phyloP scores from a whole-genome alignment of 2,329 filamentous ascomycete species.

The Aspergillus intermedius region DNA sequence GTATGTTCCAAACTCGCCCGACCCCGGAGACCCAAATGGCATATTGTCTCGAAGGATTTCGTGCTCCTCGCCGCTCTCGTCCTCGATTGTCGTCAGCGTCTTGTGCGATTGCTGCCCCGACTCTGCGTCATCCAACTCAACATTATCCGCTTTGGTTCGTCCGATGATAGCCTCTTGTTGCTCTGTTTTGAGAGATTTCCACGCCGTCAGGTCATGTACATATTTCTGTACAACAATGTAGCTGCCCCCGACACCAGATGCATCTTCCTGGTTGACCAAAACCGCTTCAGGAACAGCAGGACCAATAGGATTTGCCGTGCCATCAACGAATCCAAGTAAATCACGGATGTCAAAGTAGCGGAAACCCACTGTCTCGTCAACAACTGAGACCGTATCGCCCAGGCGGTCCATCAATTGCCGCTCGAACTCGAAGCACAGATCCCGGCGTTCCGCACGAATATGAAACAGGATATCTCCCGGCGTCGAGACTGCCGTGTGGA shows the following conservation, averaged over 20 bases:
- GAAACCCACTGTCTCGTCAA: conserved; percentile 52
- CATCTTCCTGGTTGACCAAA: conserved; percentile 37
- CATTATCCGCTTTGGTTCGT: conserved; percentile 52
- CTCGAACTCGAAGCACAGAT: conserved; percentile 55
- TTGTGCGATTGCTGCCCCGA: conserved; percentile 45
- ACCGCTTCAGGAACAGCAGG: conserved; percentile 38
- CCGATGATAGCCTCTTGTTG: conserved; percentile 53
- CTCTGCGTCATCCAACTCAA: conserved; percentile 49
- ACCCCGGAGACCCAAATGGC: conserved; percentile 52
- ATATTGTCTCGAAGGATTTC: conserved; percentile 55
- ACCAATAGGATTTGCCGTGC: conserved; percentile 53
- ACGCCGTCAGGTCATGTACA: conserved; percentile 46
- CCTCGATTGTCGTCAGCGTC: conserved; percentile 49
- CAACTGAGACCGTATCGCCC: conserved; percentile 42
- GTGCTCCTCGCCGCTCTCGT: conserved; percentile 49
- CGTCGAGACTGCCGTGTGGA: conserved; percentile 49
- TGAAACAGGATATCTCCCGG: conserved; percentile 55
- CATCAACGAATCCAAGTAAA: conserved; percentile 55
- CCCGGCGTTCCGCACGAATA: conserved; percentile 51
- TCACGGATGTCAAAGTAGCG: conserved; percentile 56
- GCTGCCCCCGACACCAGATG: conserved; percentile 46
- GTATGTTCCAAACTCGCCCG: conserved; percentile 51
- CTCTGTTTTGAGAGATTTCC: conserved; percentile 44
- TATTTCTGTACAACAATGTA: conserved; percentile 58
- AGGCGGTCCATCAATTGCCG: conserved; percentile 47